A percentile compares a stretch with the other conserved stretches of the same genome.
These are phyloP conservation scores for Herpetospermum pedunculosum DNA, from an alignment of 306 rosid species.

Conservation along the genomic window DNA sequence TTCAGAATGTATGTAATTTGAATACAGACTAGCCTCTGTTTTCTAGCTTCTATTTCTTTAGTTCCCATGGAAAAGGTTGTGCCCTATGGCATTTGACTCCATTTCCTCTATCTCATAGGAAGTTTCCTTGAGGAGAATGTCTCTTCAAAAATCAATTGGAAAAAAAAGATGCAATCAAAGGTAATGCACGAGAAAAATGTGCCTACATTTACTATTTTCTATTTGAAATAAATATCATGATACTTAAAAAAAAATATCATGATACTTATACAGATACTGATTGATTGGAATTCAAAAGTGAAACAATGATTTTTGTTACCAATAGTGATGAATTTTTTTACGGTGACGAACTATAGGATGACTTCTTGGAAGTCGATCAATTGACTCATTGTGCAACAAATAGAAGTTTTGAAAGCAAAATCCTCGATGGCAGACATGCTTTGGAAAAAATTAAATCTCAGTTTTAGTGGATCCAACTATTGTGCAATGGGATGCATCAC, in stretches of 20 bases:
- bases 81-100: not conserved
- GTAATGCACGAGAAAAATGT: not conserved
- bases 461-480: not conserved
- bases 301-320: not conserved
- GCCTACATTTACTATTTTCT: not conserved
- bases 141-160: not conserved
- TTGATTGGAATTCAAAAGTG: not conserved
- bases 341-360: not conserved
- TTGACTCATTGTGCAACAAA: not conserved
- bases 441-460: not conserved
- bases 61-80: not conserved
- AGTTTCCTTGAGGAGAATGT: not conserved
- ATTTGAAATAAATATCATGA: not conserved
- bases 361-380: not conserved
- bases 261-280: not conserved
- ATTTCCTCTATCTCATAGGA: not conserved
- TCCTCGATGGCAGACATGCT: slow-evolving; percentile 5
- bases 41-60: not conserved
- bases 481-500: not conserved
- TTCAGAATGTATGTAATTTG: not conserved
- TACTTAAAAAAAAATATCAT: not conserved
- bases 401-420: not conserved
- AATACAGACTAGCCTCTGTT: not conserved
- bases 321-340: not conserved
- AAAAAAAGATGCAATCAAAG: not conserved